Conservation (phyloP, 2,329 filamentous ascomycete species). For the Penicillium sp. region DNA sequence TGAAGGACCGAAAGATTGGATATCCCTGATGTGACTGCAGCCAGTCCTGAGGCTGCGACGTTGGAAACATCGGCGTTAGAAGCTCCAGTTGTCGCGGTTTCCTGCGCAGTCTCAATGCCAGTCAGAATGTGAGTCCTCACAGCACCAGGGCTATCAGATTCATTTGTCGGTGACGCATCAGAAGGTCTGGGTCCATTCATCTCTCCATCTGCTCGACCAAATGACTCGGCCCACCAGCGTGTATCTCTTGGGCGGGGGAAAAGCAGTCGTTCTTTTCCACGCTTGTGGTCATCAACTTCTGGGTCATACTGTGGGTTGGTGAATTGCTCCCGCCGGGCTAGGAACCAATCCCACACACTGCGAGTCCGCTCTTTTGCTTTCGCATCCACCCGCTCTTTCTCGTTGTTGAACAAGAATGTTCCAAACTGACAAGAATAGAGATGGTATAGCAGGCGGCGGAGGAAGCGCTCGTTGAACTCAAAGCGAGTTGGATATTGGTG, state of each 20-base stretch:
- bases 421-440: slow-evolving; percentile 95
- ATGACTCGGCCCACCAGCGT: slow-evolving; percentile 92
- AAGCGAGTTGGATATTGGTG: slow-evolving; percentile 85
- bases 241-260: slow-evolving; percentile 75
- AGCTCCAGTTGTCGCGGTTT: slow-evolving; percentile 49
- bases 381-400: slow-evolving; percentile 77
- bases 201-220: slow-evolving; percentile 81
- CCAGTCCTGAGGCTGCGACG: slow-evolving; percentile 36
- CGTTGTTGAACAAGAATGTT: slow-evolving; percentile 92
- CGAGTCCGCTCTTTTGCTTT: slow-evolving; percentile 69
- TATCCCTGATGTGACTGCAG: slow-evolving; percentile 47
- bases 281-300: slow-evolving; percentile 71
- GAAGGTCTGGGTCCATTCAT: slow-evolving; percentile 74
- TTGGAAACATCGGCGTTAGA: slow-evolving; percentile 29
- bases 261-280: slow-evolving; percentile 78
- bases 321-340: slow-evolving; percentile 77
- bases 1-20: slow-evolving; percentile 45
- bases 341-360: slow-evolving; percentile 95
- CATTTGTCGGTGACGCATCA: slow-evolving; percentile 46
- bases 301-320: slow-evolving; percentile 77
- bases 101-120: slow-evolving; percentile 60
- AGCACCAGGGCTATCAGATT: slow-evolving; percentile 27
- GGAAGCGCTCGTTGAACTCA: slow-evolving; percentile 93
- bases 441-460: slow-evolving; percentile 86
- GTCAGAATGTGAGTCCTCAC: slow-evolving; percentile 55